These are phyloP conservation scores for Xanthoceras sorbifolium DNA, from an alignment of 345 rosid genomes.

Conservation along the genomic window DNA sequence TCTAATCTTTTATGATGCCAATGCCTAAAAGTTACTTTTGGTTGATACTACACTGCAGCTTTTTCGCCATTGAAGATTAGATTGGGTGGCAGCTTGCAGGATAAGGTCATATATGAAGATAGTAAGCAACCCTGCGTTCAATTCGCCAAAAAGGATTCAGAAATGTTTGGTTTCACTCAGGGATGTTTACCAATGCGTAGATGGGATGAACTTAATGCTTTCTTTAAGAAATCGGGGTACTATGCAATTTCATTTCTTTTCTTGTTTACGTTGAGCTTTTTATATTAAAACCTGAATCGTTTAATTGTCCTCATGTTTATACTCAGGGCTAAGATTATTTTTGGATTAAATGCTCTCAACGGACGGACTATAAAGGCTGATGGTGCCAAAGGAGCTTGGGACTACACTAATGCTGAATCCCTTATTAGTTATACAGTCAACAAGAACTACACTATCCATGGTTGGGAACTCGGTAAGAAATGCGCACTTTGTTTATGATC, in stretches of 20 bases:
- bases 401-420: slow-evolving; percentile 72
- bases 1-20: neutral
- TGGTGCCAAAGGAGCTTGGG: slow-evolving; percentile 75
- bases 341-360: slow-evolving; percentile 73
- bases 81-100: slow-evolving; percentile 73
- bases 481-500: neutral
- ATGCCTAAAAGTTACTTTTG: slow-evolving; percentile 6
- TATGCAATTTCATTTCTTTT: neutral
- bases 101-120: slow-evolving; percentile 57
- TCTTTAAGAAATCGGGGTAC: slow-evolving; percentile 65
- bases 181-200: slow-evolving; percentile 68
- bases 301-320: neutral
- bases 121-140: slow-evolving; percentile 42
- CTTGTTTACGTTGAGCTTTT: neutral
- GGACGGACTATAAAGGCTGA: slow-evolving; percentile 45
- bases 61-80: slow-evolving; percentile 74
- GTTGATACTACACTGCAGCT: slow-evolving; percentile 34
- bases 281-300: neutral
- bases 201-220: slow-evolving; percentile 73
- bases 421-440: slow-evolving; percentile 57
- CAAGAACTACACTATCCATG: slow-evolving; percentile 53
- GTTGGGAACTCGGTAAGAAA: slow-evolving; percentile 87
- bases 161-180: slow-evolving; percentile 56
- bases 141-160: slow-evolving; percentile 42
- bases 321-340: slow-evolving; percentile 68